Percentiles rank a stretch among this genome's conserved stretches.
phyloP scores from a whole-genome alignment of 192 early-diverging fungal species.

The Obelidium mucronatum region DNA sequence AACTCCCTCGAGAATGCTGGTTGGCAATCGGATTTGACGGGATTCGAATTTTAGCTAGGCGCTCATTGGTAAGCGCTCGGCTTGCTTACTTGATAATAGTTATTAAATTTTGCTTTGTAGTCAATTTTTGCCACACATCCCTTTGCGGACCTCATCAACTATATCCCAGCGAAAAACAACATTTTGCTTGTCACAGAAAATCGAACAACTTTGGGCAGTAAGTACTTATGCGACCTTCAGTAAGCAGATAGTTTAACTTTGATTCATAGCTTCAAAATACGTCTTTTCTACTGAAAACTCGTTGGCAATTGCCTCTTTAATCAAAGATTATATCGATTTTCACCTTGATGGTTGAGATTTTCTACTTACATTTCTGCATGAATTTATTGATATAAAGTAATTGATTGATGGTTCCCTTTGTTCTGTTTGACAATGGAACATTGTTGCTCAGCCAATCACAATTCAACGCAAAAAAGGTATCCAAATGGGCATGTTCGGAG shows the following conservation, averaged over 20 bases:
- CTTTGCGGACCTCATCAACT: constrained; percentile 48
- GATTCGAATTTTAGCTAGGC: constrained; percentile 49
- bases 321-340: constrained; percentile 53
- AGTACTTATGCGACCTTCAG: constrained; percentile 10
- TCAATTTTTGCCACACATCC: constrained; percentile 45
- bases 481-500: constrained; percentile 19
- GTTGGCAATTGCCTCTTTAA: constrained; percentile 47
- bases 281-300: constrained; percentile 54
- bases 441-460: constrained; percentile 4
- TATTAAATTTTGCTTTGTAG: constrained; percentile 36
- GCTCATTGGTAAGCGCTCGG: constrained; percentile 40
- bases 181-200: constrained; percentile 53
- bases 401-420: background rate
- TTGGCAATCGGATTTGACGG: constrained; percentile 46
- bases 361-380: background rate
- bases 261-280: constrained; percentile 50
- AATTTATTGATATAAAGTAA: background rate
- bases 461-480: background rate
- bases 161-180: constrained; percentile 52
- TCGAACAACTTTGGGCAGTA: constrained; percentile 37
- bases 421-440: constrained; percentile 1
- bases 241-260: constrained; percentile 2
- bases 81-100: background rate
- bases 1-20: constrained; percentile 55
- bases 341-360: constrained; percentile 18